These are phyloP conservation scores for Allium cepa DNA, from an alignment of 106 monocot genomes.

Conservation along the genomic window DNA sequence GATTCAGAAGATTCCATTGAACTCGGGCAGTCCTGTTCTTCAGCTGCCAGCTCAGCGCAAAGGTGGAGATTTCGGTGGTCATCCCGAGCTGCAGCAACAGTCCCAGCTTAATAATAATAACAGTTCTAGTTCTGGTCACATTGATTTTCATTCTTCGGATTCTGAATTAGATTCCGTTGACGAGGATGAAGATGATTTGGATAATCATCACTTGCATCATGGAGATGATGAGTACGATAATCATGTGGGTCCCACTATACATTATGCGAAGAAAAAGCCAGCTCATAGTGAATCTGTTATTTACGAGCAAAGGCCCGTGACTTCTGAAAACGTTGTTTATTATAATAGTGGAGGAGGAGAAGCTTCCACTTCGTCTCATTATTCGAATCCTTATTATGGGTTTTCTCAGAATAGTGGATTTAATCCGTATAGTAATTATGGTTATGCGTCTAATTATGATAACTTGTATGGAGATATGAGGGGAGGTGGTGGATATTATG, in stretches of 20 bases:
- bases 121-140: slow-evolving; percentile 56
- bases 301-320: slow-evolving; percentile 31
- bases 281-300: slow-evolving; percentile 31
- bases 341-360: slow-evolving; percentile 2
- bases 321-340: neutral
- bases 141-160: slow-evolving; percentile 45
- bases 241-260: slow-evolving; percentile 9
- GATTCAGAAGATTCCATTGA: slow-evolving; percentile 21
- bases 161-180: slow-evolving; percentile 17
- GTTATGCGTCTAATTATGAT: slow-evolving; percentile 1
- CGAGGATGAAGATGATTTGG: slow-evolving; percentile 25
- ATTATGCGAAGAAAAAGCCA: slow-evolving; percentile 47
- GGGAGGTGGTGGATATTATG: slow-evolving; percentile 21
- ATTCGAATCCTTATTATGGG: slow-evolving; percentile 3
- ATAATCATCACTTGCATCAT: slow-evolving; percentile 16
- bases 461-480: slow-evolving; percentile 13
- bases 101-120: slow-evolving; percentile 14
- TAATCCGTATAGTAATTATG: neutral
- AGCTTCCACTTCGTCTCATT: slow-evolving; percentile 6
- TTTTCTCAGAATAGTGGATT: slow-evolving; percentile 2
- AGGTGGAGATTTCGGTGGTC: neutral
- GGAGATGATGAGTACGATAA: neutral
- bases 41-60: slow-evolving; percentile 3
- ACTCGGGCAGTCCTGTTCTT: neutral
- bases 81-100: neutral